Conservation (phyloP, 352 stramenopile genomes). For the Lagenidium sp. region DNA sequence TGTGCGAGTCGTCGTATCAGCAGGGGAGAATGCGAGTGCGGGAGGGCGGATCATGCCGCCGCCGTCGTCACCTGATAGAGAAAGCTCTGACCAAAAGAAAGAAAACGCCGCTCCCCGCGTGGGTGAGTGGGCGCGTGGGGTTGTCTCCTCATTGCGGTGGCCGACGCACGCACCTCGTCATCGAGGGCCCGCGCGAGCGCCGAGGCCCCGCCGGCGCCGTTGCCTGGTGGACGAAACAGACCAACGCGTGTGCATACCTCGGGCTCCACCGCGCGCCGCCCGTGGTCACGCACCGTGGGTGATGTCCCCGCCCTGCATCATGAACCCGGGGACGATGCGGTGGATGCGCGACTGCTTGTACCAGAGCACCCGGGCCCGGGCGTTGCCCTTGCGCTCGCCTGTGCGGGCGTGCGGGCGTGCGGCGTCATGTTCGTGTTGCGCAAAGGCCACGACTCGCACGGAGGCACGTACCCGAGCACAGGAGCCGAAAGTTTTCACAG, state of each 20-base stretch:
- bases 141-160: no score
- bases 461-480: conserved; percentile 38
- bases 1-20: no score
- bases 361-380: conserved; percentile 36
- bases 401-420: neutral
- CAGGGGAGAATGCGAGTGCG: no score
- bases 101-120: no score
- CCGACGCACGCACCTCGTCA: conserved; percentile 87
- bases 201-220: conserved; percentile 90
- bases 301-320: conserved; percentile 95
- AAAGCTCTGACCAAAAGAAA: no score
- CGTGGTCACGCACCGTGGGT: conserved; percentile 82
- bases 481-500: conserved; percentile 57
- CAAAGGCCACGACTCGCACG: no score
- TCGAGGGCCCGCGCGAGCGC: conserved; percentile 94
- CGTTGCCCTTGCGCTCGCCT: conserved; percentile 45
- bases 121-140: no score
- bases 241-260: no score
- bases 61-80: conserved; percentile 45
- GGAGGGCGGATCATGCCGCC: conserved; percentile 24
- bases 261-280: no score
- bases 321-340: conserved; percentile 97
- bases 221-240: conserved; percentile 39
- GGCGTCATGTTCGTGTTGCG: neutral
- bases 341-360: conserved; percentile 97